These are phyloP conservation scores for Bryopsis sp. DNA, from an alignment of 139 green algal genomes.

Conservation along the genomic window DNA sequence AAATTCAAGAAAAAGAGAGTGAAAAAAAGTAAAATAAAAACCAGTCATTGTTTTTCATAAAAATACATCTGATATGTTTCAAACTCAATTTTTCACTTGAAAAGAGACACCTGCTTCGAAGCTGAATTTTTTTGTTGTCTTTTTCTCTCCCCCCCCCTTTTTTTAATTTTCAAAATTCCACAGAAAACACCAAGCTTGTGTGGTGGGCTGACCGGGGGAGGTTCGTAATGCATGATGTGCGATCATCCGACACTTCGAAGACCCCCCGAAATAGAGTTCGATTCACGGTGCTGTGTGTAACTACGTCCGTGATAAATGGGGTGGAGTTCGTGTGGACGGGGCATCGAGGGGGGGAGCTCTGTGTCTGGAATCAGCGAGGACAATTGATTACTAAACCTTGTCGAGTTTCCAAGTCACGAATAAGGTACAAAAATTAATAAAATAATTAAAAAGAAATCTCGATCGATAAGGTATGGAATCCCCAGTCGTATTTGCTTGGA, in stretches of 20 bases:
- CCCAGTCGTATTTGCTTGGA: background rate
- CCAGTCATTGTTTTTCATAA: no score
- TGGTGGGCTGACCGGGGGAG: background rate
- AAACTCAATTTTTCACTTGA: no score
- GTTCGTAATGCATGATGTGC: conserved; percentile 12
- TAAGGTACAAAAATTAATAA: conserved; percentile 9
- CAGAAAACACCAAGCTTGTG: conserved; percentile 2
- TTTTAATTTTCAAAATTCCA: no score
- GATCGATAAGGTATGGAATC: background rate
- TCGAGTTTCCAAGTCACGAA: background rate
- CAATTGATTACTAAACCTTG: conserved; percentile 1
- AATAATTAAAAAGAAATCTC: background rate
- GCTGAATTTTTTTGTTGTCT: no score
- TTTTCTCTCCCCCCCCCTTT: no score
- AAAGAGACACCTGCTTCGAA: no score
- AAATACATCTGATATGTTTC: no score
- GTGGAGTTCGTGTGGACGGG: conserved; percentile 15
- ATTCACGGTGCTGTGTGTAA: conserved; percentile 13
- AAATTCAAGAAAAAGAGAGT: no score
- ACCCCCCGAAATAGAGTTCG: conserved; percentile 1
- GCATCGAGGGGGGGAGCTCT: conserved; percentile 4
- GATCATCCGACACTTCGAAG: background rate
- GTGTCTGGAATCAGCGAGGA: conserved; percentile 5
- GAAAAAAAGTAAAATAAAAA: no score
- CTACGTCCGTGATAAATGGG: background rate